Evolutionary conservation across 495 filamentous ascomycete species (phyloP).

Genomic region (Chaetomium fimeti): DNA sequence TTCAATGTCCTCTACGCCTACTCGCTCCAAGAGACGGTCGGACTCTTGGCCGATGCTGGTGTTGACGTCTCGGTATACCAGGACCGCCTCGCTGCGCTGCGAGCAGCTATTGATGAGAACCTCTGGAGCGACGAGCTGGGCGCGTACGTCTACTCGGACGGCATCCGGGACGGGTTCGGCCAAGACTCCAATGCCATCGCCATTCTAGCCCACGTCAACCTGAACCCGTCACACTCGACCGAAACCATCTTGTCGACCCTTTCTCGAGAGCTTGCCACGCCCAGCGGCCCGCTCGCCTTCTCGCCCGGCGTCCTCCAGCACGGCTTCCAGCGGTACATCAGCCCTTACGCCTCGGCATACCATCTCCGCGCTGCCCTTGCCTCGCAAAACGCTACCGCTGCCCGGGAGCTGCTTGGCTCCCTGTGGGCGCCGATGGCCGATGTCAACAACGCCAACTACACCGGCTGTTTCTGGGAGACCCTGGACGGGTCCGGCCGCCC

Average conservation of each 20-base stretch:
- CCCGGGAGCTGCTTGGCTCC: background rate
- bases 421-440: conserved; percentile 1
- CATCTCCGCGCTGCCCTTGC: background rate
- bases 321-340: conserved; percentile 6
- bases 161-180: conserved; percentile 2
- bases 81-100: background rate
- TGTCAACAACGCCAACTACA: conserved; percentile 1
- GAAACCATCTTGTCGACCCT: conserved; percentile 1
- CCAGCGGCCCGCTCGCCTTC: background rate
- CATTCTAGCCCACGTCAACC: background rate
- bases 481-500: conserved; percentile 6
- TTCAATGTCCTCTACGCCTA: conserved; percentile 9
- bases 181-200: conserved; percentile 9
- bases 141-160: conserved; percentile 2
- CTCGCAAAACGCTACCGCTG: background rate
- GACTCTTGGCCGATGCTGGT: conserved; percentile 2
- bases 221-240: background rate
- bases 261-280: background rate
- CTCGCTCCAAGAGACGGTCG: background rate
- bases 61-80: background rate
- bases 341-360: conserved; percentile 6
- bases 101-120: conserved; percentile 3
- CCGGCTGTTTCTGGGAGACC: conserved; percentile 7
- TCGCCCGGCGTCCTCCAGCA: background rate
- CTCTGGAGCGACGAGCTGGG: conserved; percentile 8